Evolutionary conservation across 1,139 yeast genomes (phyloP).

Genomic region (Yamadazyma siamensis): DNA sequence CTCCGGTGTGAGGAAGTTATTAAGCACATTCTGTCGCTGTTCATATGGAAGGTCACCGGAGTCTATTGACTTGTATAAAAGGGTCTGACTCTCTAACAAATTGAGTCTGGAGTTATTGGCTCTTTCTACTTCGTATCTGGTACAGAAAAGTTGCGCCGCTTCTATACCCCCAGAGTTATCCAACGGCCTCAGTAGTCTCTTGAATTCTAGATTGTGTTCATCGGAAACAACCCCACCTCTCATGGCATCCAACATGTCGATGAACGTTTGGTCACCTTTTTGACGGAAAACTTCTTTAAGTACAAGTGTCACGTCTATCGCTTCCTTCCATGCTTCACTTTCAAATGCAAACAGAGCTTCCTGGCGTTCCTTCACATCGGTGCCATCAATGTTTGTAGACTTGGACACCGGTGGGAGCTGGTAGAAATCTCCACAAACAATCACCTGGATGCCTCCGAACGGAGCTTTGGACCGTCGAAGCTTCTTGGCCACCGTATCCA

Average conservation of each 20-base stretch:
- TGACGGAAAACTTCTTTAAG: slow-evolving; percentile 87
- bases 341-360: slow-evolving; percentile 69
- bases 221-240: slow-evolving; percentile 66
- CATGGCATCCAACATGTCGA: slow-evolving; percentile 84
- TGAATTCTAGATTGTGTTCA: slow-evolving; percentile 54
- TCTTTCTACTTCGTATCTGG: slow-evolving; percentile 76
- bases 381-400: slow-evolving; percentile 21
- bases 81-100: slow-evolving; percentile 46
- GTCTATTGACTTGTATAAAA: slow-evolving; percentile 57
- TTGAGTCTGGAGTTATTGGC: slow-evolving; percentile 64
- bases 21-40: slow-evolving; percentile 43
- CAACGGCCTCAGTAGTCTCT: slow-evolving; percentile 53
- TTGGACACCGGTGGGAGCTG: slow-evolving; percentile 80
- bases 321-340: slow-evolving; percentile 64
- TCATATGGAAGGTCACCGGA: slow-evolving; percentile 53
- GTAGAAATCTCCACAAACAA: slow-evolving; percentile 86
- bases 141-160: slow-evolving; percentile 85
- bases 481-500: slow-evolving; percentile 60
- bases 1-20: slow-evolving; percentile 72
- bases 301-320: slow-evolving; percentile 64
- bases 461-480: slow-evolving; percentile 53
- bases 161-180: slow-evolving; percentile 63
- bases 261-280: slow-evolving; percentile 72
- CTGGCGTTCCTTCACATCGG: slow-evolving; percentile 15
- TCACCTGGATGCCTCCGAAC: slow-evolving; percentile 86